These are phyloP conservation scores for Bipolaris sorokiniana DNA, from an alignment of 2,329 filamentous ascomycete species.

Conservation along the genomic window DNA sequence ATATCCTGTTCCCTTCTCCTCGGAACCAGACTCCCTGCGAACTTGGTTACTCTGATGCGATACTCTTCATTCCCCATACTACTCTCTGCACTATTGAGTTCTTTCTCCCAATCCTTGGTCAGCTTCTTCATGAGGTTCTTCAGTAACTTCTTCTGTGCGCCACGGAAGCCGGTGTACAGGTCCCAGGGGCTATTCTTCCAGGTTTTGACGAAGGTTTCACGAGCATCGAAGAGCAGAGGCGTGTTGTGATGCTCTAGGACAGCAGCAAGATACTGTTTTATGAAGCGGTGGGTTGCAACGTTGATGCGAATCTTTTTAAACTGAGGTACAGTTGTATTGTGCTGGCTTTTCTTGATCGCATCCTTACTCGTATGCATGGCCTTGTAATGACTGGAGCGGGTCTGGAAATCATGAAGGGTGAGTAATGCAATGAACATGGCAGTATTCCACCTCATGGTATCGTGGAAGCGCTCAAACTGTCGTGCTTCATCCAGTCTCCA, in stretches of 20 bases:
- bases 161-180: constrained; percentile 13
- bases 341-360: background rate
- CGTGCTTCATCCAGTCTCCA: constrained; percentile 24
- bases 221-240: constrained; percentile 13
- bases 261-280: constrained; percentile 23
- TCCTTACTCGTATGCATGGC: background rate
- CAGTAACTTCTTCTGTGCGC: constrained; percentile 24
- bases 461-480: constrained; percentile 35
- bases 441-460: constrained; percentile 32
- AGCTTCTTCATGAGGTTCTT: constrained; percentile 21
- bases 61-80: constrained; percentile 12
- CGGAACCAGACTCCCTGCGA: constrained; percentile 25
- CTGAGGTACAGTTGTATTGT: background rate
- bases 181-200: constrained; percentile 23
- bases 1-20: constrained; percentile 15
- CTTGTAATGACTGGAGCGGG: background rate
- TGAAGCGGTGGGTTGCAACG: constrained; percentile 19
- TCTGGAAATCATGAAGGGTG: background rate
- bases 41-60: constrained; percentile 17
- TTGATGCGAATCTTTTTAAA: background rate
- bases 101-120: constrained; percentile 16
- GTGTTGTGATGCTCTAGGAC: constrained; percentile 31
- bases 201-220: constrained; percentile 24
- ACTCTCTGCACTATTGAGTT: constrained; percentile 8
- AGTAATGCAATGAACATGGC: constrained; percentile 28